A percentile compares a stretch with the other conserved stretches of the same genome.
phyloP scores from a whole-genome alignment of 2,329 filamentous ascomycete species.

The Mariannaea elegans region DNA sequence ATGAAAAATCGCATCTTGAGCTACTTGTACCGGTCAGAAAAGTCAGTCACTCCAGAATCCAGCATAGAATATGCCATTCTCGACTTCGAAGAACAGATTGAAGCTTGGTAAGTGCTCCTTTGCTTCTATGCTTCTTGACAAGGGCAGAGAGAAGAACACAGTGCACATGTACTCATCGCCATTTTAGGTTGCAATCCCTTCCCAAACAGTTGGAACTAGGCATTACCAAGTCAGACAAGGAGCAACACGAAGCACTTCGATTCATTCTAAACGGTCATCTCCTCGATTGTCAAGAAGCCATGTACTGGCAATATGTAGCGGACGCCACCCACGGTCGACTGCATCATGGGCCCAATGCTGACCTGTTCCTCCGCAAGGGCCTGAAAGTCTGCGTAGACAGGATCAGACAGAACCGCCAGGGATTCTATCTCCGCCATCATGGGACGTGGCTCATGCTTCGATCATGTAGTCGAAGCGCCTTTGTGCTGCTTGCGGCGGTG shows the following conservation, averaged over 20 bases:
- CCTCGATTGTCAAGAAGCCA: slow-evolving; percentile 10
- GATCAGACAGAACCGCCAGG: neutral
- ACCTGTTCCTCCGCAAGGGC: neutral
- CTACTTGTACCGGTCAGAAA: neutral
- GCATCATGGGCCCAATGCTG: neutral
- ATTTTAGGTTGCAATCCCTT: neutral
- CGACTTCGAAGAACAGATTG: slow-evolving; percentile 6
- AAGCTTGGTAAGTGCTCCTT: slow-evolving; percentile 3
- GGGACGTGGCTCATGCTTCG: slow-evolving; percentile 10
- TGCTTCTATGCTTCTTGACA: too few species aligned
- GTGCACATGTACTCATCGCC: neutral
- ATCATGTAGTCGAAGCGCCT: slow-evolving; percentile 4
- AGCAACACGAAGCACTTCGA: neutral
- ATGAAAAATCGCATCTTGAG: slow-evolving; percentile 9
- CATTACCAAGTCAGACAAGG: neutral
- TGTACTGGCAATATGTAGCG: slow-evolving; percentile 10
- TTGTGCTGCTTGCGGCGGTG: slow-evolving; percentile 1
- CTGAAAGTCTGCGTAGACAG: neutral
- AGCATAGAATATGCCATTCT: neutral
- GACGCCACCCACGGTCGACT: neutral
- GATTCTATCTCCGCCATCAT: slow-evolving; percentile 2
- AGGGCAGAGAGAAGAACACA: neutral
- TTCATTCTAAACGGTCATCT: slow-evolving; percentile 11
- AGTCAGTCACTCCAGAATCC: neutral
- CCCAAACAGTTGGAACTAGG: neutral